Conservation (phyloP, 1,139 yeast species). For the Geotrichum cucujoidarum region DNA sequence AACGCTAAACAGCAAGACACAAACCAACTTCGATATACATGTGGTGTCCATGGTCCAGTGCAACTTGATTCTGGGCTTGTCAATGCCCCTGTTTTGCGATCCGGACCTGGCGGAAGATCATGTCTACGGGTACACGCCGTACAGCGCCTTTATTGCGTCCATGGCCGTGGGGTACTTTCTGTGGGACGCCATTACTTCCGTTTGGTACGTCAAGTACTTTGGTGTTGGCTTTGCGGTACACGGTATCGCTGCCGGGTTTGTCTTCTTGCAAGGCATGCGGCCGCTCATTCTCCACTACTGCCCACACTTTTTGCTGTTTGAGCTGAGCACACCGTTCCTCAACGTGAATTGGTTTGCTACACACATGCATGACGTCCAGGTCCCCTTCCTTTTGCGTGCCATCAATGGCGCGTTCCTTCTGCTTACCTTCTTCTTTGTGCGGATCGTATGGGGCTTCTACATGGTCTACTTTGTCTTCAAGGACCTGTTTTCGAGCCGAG, state of each 20-base stretch:
- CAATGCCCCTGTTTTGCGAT: slow-evolving; percentile 59
- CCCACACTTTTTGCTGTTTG: slow-evolving; percentile 79
- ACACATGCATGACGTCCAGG: slow-evolving; percentile 50
- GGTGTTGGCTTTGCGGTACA: slow-evolving; percentile 83
- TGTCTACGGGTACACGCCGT: slow-evolving; percentile 63
- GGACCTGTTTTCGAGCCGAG: slow-evolving; percentile 24
- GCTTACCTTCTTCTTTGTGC: slow-evolving; percentile 62
- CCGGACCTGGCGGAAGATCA: slow-evolving; percentile 45
- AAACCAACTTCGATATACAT: slow-evolving; percentile 78
- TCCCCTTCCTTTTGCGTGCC: slow-evolving; percentile 23
- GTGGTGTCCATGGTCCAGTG: slow-evolving; percentile 84
- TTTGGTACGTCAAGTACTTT: slow-evolving; percentile 55
- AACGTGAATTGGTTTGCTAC: slow-evolving; percentile 87
- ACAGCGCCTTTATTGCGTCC: slow-evolving; percentile 63
- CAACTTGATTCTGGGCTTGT: slow-evolving; percentile 48
- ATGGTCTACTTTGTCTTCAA: slow-evolving; percentile 49
- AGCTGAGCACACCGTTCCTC: slow-evolving; percentile 89
- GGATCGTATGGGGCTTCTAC: slow-evolving; percentile 86
- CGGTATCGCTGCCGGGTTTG: slow-evolving; percentile 75
- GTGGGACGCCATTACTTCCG: slow-evolving; percentile 77
- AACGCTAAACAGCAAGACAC: slow-evolving; percentile 43
- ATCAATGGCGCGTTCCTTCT: slow-evolving; percentile 69
- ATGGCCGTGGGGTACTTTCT: slow-evolving; percentile 79
- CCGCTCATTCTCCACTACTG: slow-evolving; percentile 83
- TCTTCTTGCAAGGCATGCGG: slow-evolving; percentile 56